Base-by-base conservation (phyloP, 768 basidiomycete genomes). In the Leccinum olivaceopallidum region DNA sequence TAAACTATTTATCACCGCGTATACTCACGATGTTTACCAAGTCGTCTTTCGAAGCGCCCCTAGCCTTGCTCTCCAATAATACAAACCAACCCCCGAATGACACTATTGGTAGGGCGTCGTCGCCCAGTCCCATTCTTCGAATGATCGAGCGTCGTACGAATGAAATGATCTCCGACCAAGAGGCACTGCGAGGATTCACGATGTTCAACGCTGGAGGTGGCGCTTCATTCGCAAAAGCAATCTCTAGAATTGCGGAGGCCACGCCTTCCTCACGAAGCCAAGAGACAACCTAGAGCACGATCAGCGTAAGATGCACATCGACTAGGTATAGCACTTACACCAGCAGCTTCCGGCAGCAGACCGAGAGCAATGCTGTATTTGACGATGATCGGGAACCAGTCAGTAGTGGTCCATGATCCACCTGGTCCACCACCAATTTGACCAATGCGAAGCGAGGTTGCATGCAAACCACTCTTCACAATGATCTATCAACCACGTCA, bases 311-410 rank as follows among this genome's bases (percentile, higher is more conserved):
- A 34, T 34, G 34, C 34, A 10, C 34, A 34, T 34, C 12, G 34
- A 13, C 34, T 34, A 34, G 34, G 34, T 34, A 34, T 34, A 34
- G 34, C 34, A 34, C 34, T 34, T 62, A 81, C 81, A 22, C 75
- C 74, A 1, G 63, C 55, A 0, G 71, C 67, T 18, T 61, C 58
- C 5, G 76, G 75, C 4, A 78, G 58, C 16, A 59, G 62, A 53
- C 71, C 72, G 9, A 71, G 68, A 4, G 62, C 56, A n/a, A 72
- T 18, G 52, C 75, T 74, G 0, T 74, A 73, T 54, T 77, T 72
- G 12, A 79, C 71, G 5, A 83, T 66, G 42, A 76, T 72, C n/a
- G 82, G 81, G 28, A 83, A 64, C 83, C 82, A 84, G 48, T 83
- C 80, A 0, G 69, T 75, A 7, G 73, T 70, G 5, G 73, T 73